These are phyloP conservation scores for Canavalia ensiformis DNA, from an alignment of 306 rosid genomes.

Conservation along the genomic window DNA sequence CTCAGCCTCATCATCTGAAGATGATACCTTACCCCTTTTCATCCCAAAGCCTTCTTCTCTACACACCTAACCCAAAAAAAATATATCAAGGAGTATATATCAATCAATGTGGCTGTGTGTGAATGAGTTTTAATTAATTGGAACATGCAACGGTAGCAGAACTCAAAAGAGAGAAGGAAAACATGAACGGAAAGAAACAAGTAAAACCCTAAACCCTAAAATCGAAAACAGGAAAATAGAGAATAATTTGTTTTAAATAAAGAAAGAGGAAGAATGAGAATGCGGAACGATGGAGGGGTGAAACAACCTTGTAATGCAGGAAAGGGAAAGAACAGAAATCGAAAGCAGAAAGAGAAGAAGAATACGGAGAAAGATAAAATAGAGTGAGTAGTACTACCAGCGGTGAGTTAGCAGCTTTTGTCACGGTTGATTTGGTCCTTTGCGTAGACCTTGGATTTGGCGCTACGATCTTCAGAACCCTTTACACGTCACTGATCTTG, in stretches of 20 bases:
- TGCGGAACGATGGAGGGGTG: background rate
- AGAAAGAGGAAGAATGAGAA: background rate
- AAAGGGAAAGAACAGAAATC: background rate
- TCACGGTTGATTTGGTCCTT: too few species aligned
- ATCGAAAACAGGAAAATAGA: background rate
- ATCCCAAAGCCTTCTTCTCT: conserved; percentile 36
- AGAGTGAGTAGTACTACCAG: too few species aligned
- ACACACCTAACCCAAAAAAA: background rate
- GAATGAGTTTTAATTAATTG: background rate
- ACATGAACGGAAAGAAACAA: background rate
- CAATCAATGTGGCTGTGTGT: background rate
- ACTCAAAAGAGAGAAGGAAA: background rate
- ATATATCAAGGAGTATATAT: background rate
- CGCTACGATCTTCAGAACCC: too few species aligned
- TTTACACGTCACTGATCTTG: too few species aligned
- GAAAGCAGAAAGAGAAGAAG: background rate
- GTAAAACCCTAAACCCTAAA: conserved; percentile 17
- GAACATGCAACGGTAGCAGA: background rate
- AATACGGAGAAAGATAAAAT: too few species aligned
- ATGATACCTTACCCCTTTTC: conserved; percentile 55
- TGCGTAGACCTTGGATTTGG: too few species aligned
- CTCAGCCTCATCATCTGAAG: conserved; percentile 66
- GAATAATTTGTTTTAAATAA: background rate
- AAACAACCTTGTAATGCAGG: background rate
- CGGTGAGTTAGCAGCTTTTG: too few species aligned